Conservation (phyloP, 1,284 basidiomycete species). For the Boletus subluridellus region DNA sequence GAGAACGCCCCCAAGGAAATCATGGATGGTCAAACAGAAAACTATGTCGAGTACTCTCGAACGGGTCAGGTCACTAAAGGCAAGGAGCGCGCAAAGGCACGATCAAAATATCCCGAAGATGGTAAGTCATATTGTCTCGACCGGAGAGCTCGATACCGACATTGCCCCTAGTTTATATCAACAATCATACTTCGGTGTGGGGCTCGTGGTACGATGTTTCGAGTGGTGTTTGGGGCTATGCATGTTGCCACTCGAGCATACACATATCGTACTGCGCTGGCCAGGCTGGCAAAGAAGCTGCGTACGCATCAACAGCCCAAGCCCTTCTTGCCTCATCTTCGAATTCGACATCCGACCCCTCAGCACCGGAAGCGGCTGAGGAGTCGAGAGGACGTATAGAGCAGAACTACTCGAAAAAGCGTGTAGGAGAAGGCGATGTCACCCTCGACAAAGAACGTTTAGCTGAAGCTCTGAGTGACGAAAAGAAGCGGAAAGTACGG, state of each 20-base stretch:
- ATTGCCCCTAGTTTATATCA: slow-evolving; percentile 65
- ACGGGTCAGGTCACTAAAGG: slow-evolving; percentile 91
- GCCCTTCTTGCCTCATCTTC: slow-evolving; percentile 53
- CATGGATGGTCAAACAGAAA: slow-evolving; percentile 89
- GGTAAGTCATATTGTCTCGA: slow-evolving; percentile 45
- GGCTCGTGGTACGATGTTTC: slow-evolving; percentile 88
- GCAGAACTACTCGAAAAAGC: slow-evolving; percentile 62
- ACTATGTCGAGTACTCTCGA: slow-evolving; percentile 96
- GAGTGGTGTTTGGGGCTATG: slow-evolving; percentile 84
- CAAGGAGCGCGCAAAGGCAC: slow-evolving; percentile 78
- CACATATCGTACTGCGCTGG: slow-evolving; percentile 94
- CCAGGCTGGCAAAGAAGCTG: slow-evolving; percentile 79
- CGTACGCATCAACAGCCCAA: slow-evolving; percentile 65
- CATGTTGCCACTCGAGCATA: slow-evolving; percentile 87
- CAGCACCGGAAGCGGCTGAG: slow-evolving; percentile 30
- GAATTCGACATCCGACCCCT: slow-evolving; percentile 24
- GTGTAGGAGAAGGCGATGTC: slow-evolving; percentile 73
- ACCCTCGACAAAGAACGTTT: slow-evolving; percentile 67
- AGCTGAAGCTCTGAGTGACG: slow-evolving; percentile 68
- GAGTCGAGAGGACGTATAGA: slow-evolving; percentile 48
- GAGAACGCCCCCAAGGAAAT: slow-evolving; percentile 86
- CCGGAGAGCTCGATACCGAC: slow-evolving; percentile 5
- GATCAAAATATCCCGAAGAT: slow-evolving; percentile 94
- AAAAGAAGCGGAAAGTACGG: slow-evolving; percentile 71
- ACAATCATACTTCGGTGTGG: slow-evolving; percentile 95